Evolutionary conservation across 768 basidiomycete genomes (phyloP).

Genomic region (Pholiota microspora): DNA sequence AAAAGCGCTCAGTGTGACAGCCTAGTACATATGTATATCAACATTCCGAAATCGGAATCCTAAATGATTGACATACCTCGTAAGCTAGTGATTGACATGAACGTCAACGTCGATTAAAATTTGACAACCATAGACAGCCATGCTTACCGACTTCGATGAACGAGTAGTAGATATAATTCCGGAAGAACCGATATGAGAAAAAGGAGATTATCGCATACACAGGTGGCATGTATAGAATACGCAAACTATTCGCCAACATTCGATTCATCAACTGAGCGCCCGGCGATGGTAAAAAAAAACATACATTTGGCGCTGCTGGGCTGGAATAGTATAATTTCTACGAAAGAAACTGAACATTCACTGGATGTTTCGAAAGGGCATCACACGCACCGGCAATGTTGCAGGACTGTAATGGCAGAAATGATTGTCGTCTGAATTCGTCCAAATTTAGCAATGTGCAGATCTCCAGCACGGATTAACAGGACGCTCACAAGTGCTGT

Average conservation of each 20-base stretch:
- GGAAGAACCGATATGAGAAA: conserved; percentile 82
- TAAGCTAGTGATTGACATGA: conserved; percentile 45
- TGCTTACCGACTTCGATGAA: conserved; percentile 41
- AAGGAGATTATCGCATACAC: conserved; percentile 83
- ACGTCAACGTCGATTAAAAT: neutral
- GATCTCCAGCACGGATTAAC: neutral
- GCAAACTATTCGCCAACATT: conserved; percentile 42
- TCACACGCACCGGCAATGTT: conserved; percentile 60
- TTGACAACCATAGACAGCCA: neutral
- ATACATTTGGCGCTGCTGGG: conserved; percentile 81
- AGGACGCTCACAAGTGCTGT: conserved; percentile 43
- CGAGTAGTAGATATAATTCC: conserved; percentile 60
- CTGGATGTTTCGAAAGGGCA: neutral
- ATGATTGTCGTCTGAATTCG: conserved; percentile 57
- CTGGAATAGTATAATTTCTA: conserved; percentile 70
- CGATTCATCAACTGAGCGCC: neutral
- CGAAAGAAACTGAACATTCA: conserved; percentile 10
- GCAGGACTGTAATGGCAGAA: conserved; percentile 49
- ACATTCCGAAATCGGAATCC: neutral
- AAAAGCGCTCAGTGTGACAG: conserved; percentile 84
- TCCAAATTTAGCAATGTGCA: conserved; percentile 4
- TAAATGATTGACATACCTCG: conserved; percentile 46
- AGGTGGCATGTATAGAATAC: conserved; percentile 82
- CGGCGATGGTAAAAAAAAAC: conserved; percentile 19
- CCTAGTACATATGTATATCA: conserved; percentile 36